Conservation (phyloP, 495 filamentous ascomycete species). For the Lasiosphaeris hirsuta region DNA sequence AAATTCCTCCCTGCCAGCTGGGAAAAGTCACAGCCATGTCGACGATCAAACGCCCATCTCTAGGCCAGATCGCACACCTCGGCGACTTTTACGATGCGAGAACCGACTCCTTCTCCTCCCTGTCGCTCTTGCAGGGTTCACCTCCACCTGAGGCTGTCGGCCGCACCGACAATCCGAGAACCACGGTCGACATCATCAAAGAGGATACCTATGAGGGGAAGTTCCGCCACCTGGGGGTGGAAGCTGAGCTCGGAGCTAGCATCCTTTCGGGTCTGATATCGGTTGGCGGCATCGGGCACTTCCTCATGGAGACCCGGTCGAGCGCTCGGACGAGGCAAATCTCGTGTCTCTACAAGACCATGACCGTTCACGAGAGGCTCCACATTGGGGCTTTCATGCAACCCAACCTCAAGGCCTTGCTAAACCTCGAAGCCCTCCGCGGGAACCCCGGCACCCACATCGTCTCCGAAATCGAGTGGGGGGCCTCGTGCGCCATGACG, state of each 20-base stretch:
- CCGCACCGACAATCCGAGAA: background rate
- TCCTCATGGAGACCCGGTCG: too few relatives aligned
- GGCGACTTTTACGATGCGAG: slow-evolving; percentile 5
- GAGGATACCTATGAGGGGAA: slow-evolving; percentile 1
- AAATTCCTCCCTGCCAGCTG: too few relatives aligned
- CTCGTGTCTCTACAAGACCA: too few relatives aligned
- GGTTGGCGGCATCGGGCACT: background rate
- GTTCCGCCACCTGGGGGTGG: background rate
- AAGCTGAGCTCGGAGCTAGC: slow-evolving; percentile 1
- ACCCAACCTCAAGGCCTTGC: too few relatives aligned
- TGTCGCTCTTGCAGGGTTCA: background rate
- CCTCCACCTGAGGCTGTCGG: background rate
- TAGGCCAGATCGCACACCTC: slow-evolving; percentile 1
- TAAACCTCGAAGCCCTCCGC: too few relatives aligned
- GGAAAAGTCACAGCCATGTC: too few relatives aligned
- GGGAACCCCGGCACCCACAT: too few relatives aligned
- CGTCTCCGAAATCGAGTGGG: too few relatives aligned
- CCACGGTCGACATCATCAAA: background rate
- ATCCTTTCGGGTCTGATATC: background rate
- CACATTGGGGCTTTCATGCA: too few relatives aligned
- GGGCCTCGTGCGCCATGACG: too few relatives aligned
- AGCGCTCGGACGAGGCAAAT: too few relatives aligned
- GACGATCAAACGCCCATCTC: background rate
- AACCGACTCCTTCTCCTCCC: slow-evolving; percentile 1
- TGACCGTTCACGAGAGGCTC: too few relatives aligned